phyloP scores from a whole-genome alignment of 1,284 basidiomycete species.

The Ganoderma multipileum region DNA sequence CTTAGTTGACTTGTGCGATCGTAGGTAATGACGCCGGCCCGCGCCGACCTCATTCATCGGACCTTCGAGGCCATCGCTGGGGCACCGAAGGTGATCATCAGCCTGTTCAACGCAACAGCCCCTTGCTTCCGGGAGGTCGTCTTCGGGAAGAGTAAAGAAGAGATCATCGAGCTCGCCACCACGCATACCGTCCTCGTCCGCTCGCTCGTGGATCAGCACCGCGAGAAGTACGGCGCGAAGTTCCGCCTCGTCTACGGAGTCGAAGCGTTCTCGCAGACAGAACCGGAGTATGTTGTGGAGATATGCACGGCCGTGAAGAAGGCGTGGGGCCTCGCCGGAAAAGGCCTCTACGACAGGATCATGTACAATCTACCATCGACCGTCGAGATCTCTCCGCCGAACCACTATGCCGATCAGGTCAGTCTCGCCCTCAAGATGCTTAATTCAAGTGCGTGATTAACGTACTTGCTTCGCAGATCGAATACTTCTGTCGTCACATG shows the following conservation, averaged over 20 bases:
- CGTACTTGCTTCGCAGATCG: conserved; percentile 69
- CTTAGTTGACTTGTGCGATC: conserved; percentile 14
- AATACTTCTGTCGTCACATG: conserved; percentile 90
- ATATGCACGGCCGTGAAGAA: conserved; percentile 94
- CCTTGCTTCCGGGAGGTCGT: conserved; percentile 95
- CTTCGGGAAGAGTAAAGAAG: conserved; percentile 90
- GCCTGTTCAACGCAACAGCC: conserved; percentile 99
- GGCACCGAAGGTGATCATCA: conserved; percentile 91
- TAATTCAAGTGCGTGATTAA: not conserved
- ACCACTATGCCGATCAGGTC: conserved; percentile 97
- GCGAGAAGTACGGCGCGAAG: conserved; percentile 83
- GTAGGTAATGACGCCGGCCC: conserved; percentile 92
- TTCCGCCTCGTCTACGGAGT: conserved; percentile 99
- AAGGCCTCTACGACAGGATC: conserved; percentile 77
- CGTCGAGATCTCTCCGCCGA: conserved; percentile 96
- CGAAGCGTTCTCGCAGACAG: conserved; percentile 98
- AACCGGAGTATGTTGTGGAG: conserved; percentile 94
- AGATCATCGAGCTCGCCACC: conserved; percentile 90
- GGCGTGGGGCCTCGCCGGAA: conserved; percentile 85
- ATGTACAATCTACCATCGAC: conserved; percentile 99
- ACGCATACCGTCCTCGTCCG: conserved; percentile 89
- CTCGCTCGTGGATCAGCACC: conserved; percentile 83
- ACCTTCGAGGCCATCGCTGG: conserved; percentile 93
- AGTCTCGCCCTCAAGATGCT: conserved; percentile 27
- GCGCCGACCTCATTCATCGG: conserved; percentile 92